Conservation (phyloP, 176 grass and related monocot species). For the Otatea glauca region DNA sequence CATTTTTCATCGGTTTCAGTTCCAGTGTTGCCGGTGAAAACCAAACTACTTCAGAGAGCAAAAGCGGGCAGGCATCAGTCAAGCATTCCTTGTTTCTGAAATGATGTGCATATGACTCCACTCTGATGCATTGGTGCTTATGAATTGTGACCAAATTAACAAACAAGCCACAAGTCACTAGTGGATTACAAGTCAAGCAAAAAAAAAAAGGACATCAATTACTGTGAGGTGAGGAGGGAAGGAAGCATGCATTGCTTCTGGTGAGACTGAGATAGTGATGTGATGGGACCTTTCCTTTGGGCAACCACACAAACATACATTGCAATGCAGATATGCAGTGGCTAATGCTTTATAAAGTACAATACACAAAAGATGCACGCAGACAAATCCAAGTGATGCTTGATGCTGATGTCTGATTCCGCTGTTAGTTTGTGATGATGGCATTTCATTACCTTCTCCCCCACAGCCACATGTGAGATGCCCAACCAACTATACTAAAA, state of each 20-base stretch:
- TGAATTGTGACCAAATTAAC: background rate
- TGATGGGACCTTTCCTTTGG: slow-evolving; percentile 26
- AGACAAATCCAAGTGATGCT: slow-evolving; percentile 47
- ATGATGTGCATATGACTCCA: slow-evolving; percentile 32
- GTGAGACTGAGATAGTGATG: slow-evolving; percentile 28
- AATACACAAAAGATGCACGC: slow-evolving; percentile 34
- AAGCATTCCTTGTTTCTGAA: background rate
- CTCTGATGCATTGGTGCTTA: slow-evolving; percentile 2
- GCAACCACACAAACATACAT: slow-evolving; percentile 20
- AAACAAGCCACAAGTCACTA: slow-evolving; percentile 4
- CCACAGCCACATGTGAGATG: slow-evolving; percentile 29
- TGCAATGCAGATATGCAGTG: slow-evolving; percentile 12
- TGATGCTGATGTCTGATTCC: slow-evolving; percentile 53
- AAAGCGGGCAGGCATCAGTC: background rate
- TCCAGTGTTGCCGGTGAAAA: background rate
- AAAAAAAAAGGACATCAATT: slow-evolving; percentile 10
- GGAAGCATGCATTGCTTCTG: slow-evolving; percentile 33
- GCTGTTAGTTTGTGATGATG: slow-evolving; percentile 41
- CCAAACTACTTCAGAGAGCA: slow-evolving; percentile 1
- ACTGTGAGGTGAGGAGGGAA: slow-evolving; percentile 39
- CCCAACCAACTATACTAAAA: slow-evolving; percentile 44
- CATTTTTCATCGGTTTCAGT: slow-evolving; percentile 39
- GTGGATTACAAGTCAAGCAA: slow-evolving; percentile 24
- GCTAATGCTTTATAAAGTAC: slow-evolving; percentile 33
- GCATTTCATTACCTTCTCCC: slow-evolving; percentile 42